These are phyloP conservation scores for Scytalidium sp. DNA, from an alignment of 2,329 filamentous ascomycete species.

Conservation along the genomic window DNA sequence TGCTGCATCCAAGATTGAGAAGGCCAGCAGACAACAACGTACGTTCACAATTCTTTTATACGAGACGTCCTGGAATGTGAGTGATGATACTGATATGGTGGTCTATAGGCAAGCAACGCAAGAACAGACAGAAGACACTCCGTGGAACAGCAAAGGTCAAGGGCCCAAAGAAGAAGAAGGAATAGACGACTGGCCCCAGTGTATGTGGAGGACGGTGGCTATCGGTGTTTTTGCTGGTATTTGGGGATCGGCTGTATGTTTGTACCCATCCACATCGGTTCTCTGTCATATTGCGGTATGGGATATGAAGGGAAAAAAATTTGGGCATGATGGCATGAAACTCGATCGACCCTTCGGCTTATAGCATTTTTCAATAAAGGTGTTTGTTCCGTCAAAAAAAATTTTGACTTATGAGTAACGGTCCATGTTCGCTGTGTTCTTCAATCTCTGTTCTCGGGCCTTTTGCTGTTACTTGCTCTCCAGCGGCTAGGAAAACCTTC, in stretches of 20 bases:
- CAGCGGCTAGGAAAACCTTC: no score
- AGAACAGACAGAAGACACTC: conserved; percentile 99
- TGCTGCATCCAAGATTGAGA: conserved; percentile 91
- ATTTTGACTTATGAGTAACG: background rate
- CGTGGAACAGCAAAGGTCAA: conserved; percentile 98
- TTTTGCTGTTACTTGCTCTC: no score
- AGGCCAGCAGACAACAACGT: conserved; percentile 98
- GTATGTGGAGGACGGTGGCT: conserved; percentile 20
- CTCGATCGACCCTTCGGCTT: conserved; percentile 10
- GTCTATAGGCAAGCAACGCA: conserved; percentile 94
- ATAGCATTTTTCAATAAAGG: conserved; percentile 13
- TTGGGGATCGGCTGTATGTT: conserved; percentile 23
- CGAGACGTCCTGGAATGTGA: conserved; percentile 1
- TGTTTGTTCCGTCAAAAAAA: conserved; percentile 3
- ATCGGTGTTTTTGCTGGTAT: conserved; percentile 24
- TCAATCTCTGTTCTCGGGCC: no score
- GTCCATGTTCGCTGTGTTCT: no score
- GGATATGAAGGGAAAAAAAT: conserved; percentile 9
- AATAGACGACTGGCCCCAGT: conserved; percentile 54
- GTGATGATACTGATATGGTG: conserved; percentile 17
- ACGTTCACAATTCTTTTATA: conserved; percentile 48
- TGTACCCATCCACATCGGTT: conserved; percentile 25
- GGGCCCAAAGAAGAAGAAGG: conserved; percentile 93
- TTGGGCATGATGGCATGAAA: conserved; percentile 12
- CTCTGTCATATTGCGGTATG: conserved; percentile 15